phyloP scores from a whole-genome alignment of 1,284 basidiomycete species.

The Trametes polyzona region DNA sequence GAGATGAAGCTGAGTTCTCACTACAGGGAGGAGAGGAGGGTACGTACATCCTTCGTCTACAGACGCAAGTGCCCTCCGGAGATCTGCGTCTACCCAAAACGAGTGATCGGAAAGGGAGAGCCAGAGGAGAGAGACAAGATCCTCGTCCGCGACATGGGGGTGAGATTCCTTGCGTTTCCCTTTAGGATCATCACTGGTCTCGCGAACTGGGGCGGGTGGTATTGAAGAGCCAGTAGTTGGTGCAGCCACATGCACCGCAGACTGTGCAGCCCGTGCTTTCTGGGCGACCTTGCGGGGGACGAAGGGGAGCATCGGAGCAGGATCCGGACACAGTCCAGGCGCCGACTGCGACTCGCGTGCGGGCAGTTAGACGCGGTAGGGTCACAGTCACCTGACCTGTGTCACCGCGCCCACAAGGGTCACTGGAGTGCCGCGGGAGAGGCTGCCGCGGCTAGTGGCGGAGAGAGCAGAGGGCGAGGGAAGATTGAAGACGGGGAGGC shows the following conservation, averaged over 20 bases:
- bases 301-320: slow-evolving; percentile 32
- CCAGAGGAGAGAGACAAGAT: slow-evolving; percentile 51
- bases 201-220: background rate
- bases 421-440: slow-evolving; percentile 1
- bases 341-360: background rate
- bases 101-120: slow-evolving; percentile 70
- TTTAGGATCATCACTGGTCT: too few relatives aligned
- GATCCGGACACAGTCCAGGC: too few relatives aligned
- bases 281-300: slow-evolving; percentile 34
- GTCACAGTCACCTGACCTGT: background rate
- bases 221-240: background rate
- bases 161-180: slow-evolving; percentile 18
- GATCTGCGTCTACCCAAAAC: slow-evolving; percentile 58
- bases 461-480: background rate
- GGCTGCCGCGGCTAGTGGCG: background rate
- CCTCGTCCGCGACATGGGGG: slow-evolving; percentile 39
- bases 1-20: slow-evolving; percentile 21
- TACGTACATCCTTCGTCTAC: slow-evolving; percentile 56
- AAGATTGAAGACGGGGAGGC: background rate
- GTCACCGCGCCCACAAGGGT: slow-evolving; percentile 9
- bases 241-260: background rate
- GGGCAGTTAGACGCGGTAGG: background rate
- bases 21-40: slow-evolving; percentile 3
- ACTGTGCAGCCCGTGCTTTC: too few relatives aligned
- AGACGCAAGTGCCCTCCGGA: slow-evolving; percentile 52